Conservation (phyloP, 495 filamentous ascomycete genomes). For the Penicillium ucsense region DNA sequence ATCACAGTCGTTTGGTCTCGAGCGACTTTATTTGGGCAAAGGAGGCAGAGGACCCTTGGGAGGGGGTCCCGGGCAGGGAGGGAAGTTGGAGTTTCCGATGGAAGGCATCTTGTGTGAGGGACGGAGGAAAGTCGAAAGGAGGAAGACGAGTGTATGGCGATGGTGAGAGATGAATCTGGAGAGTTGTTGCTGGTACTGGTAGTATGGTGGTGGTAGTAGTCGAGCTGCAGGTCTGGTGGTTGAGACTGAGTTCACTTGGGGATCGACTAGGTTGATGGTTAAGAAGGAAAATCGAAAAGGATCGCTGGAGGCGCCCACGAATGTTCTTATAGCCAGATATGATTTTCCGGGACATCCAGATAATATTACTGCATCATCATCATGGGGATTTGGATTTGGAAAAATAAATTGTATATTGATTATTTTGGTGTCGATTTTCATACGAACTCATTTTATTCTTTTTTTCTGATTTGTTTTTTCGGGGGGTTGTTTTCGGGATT, state of each 20-base stretch:
- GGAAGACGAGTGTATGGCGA: too few species aligned
- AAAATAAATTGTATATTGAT: conserved; percentile 9
- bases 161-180: too few species aligned
- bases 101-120: conserved; percentile 46
- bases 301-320: conserved; percentile 4
- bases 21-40: conserved; percentile 55
- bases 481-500: too few species aligned
- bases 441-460: too few species aligned
- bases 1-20: conserved; percentile 30
- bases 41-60: conserved; percentile 76
- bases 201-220: conserved; percentile 7
- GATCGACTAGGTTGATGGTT: not conserved
- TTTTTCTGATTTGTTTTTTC: too few species aligned
- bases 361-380: conserved; percentile 4
- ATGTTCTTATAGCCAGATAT: conserved; percentile 15
- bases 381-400: conserved; percentile 2
- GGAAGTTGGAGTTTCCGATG: conserved; percentile 55
- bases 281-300: conserved; percentile 3
- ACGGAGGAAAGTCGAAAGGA: conserved; percentile 1
- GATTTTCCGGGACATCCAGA: conserved; percentile 2
- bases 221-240: not conserved
- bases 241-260: conserved; percentile 1
- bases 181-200: conserved; percentile 7
- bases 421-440: too few species aligned
- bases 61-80: conserved; percentile 78